Evolutionary conservation across 2,329 filamentous ascomycete genomes (phyloP).

Genomic region (Tolypocladium endophyticum): DNA sequence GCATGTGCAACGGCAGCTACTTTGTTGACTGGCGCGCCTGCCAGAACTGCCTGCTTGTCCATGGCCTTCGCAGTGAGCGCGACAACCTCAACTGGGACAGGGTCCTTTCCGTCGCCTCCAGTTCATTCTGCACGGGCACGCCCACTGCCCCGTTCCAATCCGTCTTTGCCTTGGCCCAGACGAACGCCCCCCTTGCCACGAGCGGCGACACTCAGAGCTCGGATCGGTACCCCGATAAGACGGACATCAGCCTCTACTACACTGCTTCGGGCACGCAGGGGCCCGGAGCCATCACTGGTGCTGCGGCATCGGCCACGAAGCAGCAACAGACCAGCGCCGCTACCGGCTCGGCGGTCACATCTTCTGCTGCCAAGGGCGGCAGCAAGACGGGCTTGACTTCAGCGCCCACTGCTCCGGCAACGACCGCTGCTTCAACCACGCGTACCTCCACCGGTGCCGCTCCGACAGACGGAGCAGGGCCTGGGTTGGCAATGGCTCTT

Average conservation of each 20-base stretch:
- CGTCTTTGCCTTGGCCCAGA: constrained; percentile 21
- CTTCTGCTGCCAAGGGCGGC: background rate
- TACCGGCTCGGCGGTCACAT: constrained; percentile 4
- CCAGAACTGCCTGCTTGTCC: constrained; percentile 27
- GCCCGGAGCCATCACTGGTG: constrained; percentile 30
- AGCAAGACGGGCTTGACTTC: background rate
- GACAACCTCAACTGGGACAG: constrained; percentile 20
- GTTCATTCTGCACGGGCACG: constrained; percentile 23
- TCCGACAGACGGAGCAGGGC: constrained; percentile 11
- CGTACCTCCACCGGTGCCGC: constrained; percentile 10
- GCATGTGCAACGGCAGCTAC: constrained; percentile 32
- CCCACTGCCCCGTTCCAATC: constrained; percentile 23
- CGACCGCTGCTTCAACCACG: background rate
- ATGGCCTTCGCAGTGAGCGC: constrained; percentile 26
- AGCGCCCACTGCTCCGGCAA: background rate
- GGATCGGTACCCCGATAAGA: constrained; percentile 23
- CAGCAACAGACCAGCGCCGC: constrained; percentile 8
- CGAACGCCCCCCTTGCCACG: constrained; percentile 11
- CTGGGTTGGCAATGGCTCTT: constrained; percentile 13
- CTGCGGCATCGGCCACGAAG: constrained; percentile 23
- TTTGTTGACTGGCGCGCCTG: constrained; percentile 32
- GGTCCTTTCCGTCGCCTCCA: constrained; percentile 23
- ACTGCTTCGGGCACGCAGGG: constrained; percentile 26
- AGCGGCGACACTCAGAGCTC: constrained; percentile 17
- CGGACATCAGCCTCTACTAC: constrained; percentile 32